Conservation (phyloP, 139 green algal genomes). For the Volvox africanus region DNA sequence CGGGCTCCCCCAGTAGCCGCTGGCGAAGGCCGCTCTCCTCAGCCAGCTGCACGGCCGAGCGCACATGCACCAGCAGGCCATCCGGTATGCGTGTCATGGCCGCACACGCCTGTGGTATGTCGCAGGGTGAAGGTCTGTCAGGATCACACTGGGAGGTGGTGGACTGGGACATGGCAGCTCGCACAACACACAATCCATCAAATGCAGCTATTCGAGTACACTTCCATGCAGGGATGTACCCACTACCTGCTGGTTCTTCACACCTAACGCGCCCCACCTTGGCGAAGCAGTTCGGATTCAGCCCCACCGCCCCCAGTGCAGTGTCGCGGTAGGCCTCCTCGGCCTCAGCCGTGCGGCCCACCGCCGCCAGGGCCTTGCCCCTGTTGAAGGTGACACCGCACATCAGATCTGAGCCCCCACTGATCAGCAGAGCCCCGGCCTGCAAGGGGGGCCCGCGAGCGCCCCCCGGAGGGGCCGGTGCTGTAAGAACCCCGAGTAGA, state of each 20-base stretch:
- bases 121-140: too few relatives aligned
- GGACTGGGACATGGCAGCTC: too few relatives aligned
- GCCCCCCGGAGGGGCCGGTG: too few relatives aligned
- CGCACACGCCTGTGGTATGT: not conserved
- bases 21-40: conserved; percentile 1
- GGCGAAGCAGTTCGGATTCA: conserved; percentile 55
- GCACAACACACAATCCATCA: too few relatives aligned
- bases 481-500: too few relatives aligned
- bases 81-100: conserved; percentile 15
- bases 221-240: not conserved
- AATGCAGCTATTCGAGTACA: too few relatives aligned
- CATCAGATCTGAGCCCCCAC: not conserved
- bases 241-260: not conserved
- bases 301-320: conserved; percentile 25
- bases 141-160: too few relatives aligned
- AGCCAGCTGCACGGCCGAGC: not conserved
- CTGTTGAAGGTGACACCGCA: conserved; percentile 69
- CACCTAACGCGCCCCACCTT: conserved; percentile 42
- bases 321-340: conserved; percentile 53
- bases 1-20: not conserved
- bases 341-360: conserved; percentile 58
- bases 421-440: too few relatives aligned
- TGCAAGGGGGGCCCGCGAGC: too few relatives aligned
- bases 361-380: conserved; percentile 68
- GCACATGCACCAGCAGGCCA: not conserved